phyloP scores from a whole-genome alignment of 345 rosid species.

The Eutrema yunnanense region DNA sequence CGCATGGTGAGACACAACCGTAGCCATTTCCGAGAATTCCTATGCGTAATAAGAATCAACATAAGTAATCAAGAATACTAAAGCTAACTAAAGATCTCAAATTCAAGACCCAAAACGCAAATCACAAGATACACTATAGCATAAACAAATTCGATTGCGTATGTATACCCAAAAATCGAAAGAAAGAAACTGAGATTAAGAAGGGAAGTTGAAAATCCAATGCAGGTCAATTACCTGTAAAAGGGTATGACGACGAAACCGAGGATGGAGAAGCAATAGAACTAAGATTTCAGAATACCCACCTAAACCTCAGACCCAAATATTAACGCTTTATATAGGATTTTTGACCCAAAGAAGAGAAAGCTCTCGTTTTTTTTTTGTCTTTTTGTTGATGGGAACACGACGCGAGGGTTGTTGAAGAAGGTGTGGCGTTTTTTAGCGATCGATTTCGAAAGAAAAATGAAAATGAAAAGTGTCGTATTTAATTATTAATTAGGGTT shows the following conservation, averaged over 20 bases:
- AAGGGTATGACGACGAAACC: slow-evolving; percentile 24
- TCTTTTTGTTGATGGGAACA: neutral
- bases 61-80: neutral
- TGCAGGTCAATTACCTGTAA: slow-evolving; percentile 1
- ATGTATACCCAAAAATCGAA: neutral
- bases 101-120: neutral
- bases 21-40: slow-evolving; percentile 40
- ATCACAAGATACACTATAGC: neutral
- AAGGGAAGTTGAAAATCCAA: neutral
- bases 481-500: neutral
- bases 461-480: neutral
- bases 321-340: slow-evolving; percentile 9
- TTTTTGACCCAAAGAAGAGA: neutral
- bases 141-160: neutral
- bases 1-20: slow-evolving; percentile 53
- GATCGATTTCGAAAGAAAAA: neutral
- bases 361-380: neutral
- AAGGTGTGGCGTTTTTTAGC: neutral
- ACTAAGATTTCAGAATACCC: neutral
- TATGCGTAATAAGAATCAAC: neutral
- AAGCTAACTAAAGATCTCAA: neutral
- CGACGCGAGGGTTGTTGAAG: slow-evolving; percentile 20
- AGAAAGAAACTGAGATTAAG: neutral
- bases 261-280: slow-evolving; percentile 9
- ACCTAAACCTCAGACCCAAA: neutral